Percentiles rank a stretch among this genome's conserved stretches.
phyloP scores from a whole-genome alignment of 2,329 filamentous ascomycete species.

The Aspergillus terreus region DNA sequence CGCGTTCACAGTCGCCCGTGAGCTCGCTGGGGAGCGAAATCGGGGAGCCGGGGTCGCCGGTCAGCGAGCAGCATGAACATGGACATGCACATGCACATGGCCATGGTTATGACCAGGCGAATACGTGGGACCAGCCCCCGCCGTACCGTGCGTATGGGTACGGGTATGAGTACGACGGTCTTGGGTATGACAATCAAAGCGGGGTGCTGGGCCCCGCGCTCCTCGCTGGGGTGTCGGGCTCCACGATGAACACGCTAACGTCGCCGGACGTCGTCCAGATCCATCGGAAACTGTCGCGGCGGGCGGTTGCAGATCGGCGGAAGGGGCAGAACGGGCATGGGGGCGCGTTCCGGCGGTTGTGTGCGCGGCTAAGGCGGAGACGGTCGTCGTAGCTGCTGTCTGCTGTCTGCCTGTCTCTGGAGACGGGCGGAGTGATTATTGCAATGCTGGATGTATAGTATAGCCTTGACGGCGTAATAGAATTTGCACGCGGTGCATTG shows the following conservation, averaged over 20 bases:
- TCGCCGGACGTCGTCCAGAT: background rate
- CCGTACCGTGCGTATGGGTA: too few relatives aligned
- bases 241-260: background rate
- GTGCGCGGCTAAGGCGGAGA: background rate
- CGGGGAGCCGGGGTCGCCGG: conserved; percentile 28
- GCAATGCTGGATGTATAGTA: background rate
- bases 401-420: background rate
- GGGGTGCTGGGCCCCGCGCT: too few relatives aligned
- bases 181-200: too few relatives aligned
- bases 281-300: background rate
- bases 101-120: background rate
- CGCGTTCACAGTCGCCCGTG: background rate
- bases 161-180: too few relatives aligned
- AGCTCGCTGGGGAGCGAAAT: conserved; percentile 21
- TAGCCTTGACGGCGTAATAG: background rate
- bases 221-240: too few relatives aligned
- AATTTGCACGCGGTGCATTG: too few relatives aligned
- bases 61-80: conserved; percentile 4
- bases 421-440: too few relatives aligned
- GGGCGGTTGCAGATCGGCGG: background rate
- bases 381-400: background rate
- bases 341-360: background rate
- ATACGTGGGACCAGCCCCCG: background rate
- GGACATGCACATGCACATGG: background rate
- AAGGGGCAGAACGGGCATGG: background rate